A percentile compares a stretch with the other conserved stretches of the same genome.
These are phyloP conservation scores for Candolleomyces efflorescens DNA, from an alignment of 768 basidiomycete species.

Conservation along the genomic window DNA sequence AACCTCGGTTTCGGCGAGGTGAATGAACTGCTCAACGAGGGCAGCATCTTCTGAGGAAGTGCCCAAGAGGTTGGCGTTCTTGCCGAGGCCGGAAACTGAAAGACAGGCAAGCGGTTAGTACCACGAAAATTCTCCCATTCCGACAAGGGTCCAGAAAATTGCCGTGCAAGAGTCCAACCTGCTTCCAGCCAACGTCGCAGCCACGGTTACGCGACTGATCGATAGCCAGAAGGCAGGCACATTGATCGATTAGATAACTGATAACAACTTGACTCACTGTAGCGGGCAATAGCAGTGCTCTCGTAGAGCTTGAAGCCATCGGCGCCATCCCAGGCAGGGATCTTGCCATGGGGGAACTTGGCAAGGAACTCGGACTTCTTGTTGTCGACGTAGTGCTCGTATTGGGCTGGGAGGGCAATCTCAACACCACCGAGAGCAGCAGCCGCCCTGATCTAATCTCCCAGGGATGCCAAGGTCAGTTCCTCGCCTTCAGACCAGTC, in stretches of 20 bases:
- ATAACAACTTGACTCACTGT: constrained; percentile 60
- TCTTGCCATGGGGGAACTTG: constrained; percentile 81
- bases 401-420: constrained; percentile 47
- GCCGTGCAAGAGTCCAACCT: constrained; percentile 9
- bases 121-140: neutral
- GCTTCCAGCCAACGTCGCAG: constrained; percentile 33
- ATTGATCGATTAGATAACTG: constrained; percentile 30
- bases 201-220: constrained; percentile 1
- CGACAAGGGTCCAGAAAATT: neutral
- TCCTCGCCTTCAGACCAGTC: neutral
- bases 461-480: constrained; percentile 38
- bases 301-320: constrained; percentile 83
- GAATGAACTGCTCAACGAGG: constrained; percentile 81
- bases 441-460: constrained; percentile 43
- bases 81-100: constrained; percentile 70
- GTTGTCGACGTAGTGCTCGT: constrained; percentile 63
- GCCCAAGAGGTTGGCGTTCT: constrained; percentile 79
- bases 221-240: neutral
- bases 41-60: constrained; percentile 61
- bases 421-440: constrained; percentile 60
- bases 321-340: constrained; percentile 74
- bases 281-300: constrained; percentile 75
- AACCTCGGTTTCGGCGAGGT: constrained; percentile 69
- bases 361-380: constrained; percentile 61
- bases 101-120: constrained; percentile 14